Evolutionary conservation across 768 basidiomycete genomes (phyloP).

Genomic region (Rhizopogon sp.): DNA sequence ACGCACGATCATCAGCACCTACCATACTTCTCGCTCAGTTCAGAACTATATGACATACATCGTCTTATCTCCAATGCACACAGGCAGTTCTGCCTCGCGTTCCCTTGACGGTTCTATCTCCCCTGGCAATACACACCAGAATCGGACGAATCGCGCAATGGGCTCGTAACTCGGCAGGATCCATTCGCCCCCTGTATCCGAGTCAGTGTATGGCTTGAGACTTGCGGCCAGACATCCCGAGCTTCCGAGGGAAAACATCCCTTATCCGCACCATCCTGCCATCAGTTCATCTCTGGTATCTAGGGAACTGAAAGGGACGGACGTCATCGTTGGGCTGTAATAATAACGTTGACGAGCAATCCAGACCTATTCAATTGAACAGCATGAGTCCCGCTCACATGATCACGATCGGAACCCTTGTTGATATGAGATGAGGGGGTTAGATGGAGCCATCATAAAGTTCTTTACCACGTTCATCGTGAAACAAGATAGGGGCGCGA

Average conservation of each 20-base stretch:
- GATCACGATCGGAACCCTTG: neutral
- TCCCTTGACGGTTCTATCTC: neutral
- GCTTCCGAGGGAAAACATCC: neutral
- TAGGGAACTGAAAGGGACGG: neutral
- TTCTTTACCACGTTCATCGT: neutral
- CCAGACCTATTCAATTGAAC: neutral
- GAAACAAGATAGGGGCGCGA: neutral
- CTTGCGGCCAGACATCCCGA: neutral
- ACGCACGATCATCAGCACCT: neutral
- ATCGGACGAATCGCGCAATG: neutral
- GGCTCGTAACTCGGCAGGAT: neutral
- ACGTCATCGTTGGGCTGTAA: neutral
- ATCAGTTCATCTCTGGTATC: constrained; percentile 1
- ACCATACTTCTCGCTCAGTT: neutral
- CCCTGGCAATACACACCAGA: neutral
- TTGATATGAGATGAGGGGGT: neutral
- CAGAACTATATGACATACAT: neutral
- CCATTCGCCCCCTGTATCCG: neutral
- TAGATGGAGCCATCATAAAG: neutral
- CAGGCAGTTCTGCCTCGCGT: too few species aligned
- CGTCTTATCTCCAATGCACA: neutral
- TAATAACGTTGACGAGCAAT: neutral
- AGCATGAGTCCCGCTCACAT: neutral
- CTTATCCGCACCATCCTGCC: neutral
- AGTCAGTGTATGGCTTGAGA: neutral